Conservation (phyloP, 2,329 filamentous ascomycete genomes). For the Trichoderma endophyticum region DNA sequence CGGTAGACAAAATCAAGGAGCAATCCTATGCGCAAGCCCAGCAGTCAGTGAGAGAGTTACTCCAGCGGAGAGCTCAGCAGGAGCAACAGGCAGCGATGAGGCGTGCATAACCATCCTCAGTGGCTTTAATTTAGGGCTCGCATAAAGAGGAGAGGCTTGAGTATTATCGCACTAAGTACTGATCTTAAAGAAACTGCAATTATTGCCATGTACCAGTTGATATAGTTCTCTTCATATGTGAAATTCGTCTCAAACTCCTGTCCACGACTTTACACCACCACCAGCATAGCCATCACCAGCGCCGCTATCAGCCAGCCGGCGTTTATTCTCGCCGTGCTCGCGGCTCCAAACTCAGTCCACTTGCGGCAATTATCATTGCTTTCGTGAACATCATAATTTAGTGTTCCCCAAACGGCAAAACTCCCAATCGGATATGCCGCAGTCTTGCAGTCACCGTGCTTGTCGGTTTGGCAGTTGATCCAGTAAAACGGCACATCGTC, state of each 20-base stretch:
- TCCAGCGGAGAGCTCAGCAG: constrained; percentile 28
- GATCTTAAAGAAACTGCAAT: background rate
- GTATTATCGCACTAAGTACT: background rate
- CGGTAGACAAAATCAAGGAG: constrained; percentile 44
- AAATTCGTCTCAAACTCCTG: background rate
- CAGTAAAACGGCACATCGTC: background rate
- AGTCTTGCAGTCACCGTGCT: background rate
- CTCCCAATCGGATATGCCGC: background rate
- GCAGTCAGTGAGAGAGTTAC: constrained; percentile 31
- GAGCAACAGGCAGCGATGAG: background rate
- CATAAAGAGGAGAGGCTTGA: background rate
- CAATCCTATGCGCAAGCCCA: constrained; percentile 40
- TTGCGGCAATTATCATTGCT: background rate
- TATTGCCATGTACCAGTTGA: background rate
- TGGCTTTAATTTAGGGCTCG: background rate
- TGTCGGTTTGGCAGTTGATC: background rate
- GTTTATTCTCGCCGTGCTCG: background rate
- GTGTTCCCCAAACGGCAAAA: background rate
- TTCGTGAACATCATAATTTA: background rate
- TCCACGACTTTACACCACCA: background rate
- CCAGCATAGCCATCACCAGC: background rate
- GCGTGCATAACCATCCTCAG: background rate
- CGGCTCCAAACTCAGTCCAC: background rate
- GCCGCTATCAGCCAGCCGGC: background rate
- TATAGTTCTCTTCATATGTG: background rate